Evolutionary conservation across 2,329 filamentous ascomycete species (phyloP).

Genomic region (Ambrosiella cleistominuta): DNA sequence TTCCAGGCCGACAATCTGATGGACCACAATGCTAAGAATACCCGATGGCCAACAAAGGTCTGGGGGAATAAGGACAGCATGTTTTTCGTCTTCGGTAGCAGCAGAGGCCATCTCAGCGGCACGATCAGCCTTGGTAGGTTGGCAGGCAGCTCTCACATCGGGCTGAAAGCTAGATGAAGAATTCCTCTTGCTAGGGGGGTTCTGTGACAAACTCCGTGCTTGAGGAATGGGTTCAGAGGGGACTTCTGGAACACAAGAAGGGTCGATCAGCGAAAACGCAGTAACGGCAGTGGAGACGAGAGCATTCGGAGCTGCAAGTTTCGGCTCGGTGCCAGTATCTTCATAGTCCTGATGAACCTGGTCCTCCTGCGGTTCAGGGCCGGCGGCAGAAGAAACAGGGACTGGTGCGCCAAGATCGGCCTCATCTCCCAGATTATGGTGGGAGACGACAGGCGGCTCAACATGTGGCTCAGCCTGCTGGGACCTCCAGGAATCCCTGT

Average conservation of each 20-base stretch:
- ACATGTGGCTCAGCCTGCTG: neutral
- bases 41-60: conserved; percentile 95
- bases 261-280: conserved; percentile 8
- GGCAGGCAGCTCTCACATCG: neutral
- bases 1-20: conserved; percentile 90
- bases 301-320: neutral
- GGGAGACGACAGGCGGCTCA: neutral
- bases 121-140: conserved; percentile 25
- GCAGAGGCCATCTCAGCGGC: conserved; percentile 38
- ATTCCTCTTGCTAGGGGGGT: neutral
- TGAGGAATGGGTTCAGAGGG: neutral
- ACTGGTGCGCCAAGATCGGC: neutral
- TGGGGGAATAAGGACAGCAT: conserved; percentile 74
- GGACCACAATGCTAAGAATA: conserved; percentile 67
- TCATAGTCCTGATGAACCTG: neutral
- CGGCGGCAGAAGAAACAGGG: neutral
- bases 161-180: neutral
- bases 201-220: neutral
- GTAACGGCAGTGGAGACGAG: conserved; percentile 9
- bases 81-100: conserved; percentile 46
- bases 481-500: neutral
- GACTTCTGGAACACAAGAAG: neutral
- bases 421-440: neutral
- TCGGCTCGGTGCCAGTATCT: neutral
- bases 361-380: neutral